Evolutionary conservation across 495 filamentous ascomycete species (phyloP).

Genomic region (Xylaria intraflava): DNA sequence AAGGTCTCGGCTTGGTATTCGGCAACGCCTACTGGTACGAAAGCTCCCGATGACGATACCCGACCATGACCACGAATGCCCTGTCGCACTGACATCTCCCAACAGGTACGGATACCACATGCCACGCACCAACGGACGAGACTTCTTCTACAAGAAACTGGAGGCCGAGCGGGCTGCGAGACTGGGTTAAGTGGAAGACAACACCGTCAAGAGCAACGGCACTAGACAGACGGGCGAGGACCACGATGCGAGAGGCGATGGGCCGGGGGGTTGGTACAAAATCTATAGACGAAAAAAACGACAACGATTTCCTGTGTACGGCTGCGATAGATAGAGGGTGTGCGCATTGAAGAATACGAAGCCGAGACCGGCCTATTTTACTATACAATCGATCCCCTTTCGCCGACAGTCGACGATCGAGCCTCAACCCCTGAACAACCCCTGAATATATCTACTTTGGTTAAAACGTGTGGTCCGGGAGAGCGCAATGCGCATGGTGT

Average conservation of each 20-base stretch:
- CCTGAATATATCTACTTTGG: constrained; percentile 13
- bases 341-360: neutral
- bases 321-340: neutral
- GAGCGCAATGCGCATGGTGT: neutral
- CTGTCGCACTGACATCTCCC: constrained; percentile 13
- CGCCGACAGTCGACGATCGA: constrained; percentile 2
- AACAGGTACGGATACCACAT: constrained; percentile 48
- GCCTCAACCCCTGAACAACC: constrained; percentile 3
- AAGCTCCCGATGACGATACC: neutral
- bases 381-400: constrained; percentile 1
- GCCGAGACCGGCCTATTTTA: constrained; percentile 2
- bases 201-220: neutral
- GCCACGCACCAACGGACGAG: constrained; percentile 43
- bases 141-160: constrained; percentile 41
- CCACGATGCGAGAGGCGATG: neutral
- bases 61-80: neutral
- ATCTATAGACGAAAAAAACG: constrained; percentile 3
- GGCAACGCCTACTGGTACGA: constrained; percentile 44
- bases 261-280: neutral
- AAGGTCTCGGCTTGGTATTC: constrained; percentile 39
- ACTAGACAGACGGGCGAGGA: neutral
- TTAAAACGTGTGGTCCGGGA: neutral
- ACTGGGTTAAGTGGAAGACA: constrained; percentile 8
- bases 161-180: constrained; percentile 39
- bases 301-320: constrained; percentile 1